These are phyloP conservation scores for Haplosporangium sp. DNA, from an alignment of 371 early-diverging fungal species.

Conservation along the genomic window DNA sequence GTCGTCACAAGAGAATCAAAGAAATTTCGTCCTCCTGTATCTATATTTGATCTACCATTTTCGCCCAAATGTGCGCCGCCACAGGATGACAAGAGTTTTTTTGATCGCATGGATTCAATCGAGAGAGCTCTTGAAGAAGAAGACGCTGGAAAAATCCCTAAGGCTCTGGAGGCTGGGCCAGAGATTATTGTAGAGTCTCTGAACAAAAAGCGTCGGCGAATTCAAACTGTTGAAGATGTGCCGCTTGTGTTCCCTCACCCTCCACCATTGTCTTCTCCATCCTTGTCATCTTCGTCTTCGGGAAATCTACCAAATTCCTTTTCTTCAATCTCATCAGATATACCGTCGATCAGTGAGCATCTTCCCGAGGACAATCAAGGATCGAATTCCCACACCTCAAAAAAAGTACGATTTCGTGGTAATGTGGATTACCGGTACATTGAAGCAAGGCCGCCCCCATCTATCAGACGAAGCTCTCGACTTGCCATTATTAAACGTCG, in stretches of 20 bases:
- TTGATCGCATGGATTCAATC: constrained; percentile 18
- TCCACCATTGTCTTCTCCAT: background rate
- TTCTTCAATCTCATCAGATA: background rate
- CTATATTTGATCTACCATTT: constrained; percentile 14
- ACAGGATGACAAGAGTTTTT: constrained; percentile 8
- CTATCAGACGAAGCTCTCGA: too few relatives aligned
- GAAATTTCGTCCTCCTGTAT: background rate
- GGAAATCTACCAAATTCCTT: background rate
- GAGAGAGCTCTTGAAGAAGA: constrained; percentile 24
- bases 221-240: background rate
- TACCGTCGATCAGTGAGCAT: background rate
- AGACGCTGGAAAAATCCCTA: constrained; percentile 22
- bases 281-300: background rate
- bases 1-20: background rate
- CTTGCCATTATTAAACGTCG: too few relatives aligned
- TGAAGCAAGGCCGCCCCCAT: too few relatives aligned
- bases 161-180: constrained; percentile 22
- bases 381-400: background rate
- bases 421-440: too few relatives aligned
- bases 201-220: constrained; percentile 22
- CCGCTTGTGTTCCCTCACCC: background rate
- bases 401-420: background rate
- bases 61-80: constrained; percentile 14
- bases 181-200: constrained; percentile 21
- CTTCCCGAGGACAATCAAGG: background rate